Percentiles rank a stretch among this genome's conserved stretches.
Conservation (phyloP, 1,139 yeast genomes). For the Saccharomyces hybrid region DNA sequence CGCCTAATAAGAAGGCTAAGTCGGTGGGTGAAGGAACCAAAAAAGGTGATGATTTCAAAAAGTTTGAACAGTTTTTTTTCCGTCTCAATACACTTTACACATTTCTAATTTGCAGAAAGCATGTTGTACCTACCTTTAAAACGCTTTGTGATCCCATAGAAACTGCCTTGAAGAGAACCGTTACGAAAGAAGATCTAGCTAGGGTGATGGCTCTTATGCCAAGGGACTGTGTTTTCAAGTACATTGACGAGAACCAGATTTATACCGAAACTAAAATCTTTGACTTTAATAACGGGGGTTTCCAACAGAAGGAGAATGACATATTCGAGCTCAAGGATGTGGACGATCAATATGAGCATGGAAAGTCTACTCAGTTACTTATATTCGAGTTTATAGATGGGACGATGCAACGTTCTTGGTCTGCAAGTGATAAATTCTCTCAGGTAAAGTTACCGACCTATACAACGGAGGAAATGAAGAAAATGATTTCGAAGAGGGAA, state of each 20-base stretch:
- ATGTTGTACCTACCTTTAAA: constrained; percentile 48
- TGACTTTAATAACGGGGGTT: constrained; percentile 41
- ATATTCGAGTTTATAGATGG: constrained; percentile 78
- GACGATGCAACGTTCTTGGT: constrained; percentile 38
- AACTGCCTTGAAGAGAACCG: constrained; percentile 35
- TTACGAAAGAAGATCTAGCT: constrained; percentile 50
- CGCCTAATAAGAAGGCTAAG: not conserved
- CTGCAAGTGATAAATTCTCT: constrained; percentile 31
- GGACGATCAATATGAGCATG: constrained; percentile 30
- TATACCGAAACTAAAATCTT: constrained; percentile 42
- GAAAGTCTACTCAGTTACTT: constrained; percentile 43
- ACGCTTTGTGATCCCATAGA: constrained; percentile 43
- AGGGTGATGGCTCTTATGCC: constrained; percentile 59
- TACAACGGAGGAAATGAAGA: constrained; percentile 45
- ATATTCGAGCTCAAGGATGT: constrained; percentile 38
- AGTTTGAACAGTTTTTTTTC: constrained; percentile 39
- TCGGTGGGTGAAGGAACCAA: not conserved
- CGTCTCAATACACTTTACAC: constrained; percentile 49
- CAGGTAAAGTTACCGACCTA: constrained; percentile 38
- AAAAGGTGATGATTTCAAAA: constrained; percentile 22
- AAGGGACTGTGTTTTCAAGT: constrained; percentile 58
- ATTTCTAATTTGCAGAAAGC: constrained; percentile 47
- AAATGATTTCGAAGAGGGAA: constrained; percentile 53
- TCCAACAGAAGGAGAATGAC: constrained; percentile 42
- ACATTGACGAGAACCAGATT: constrained; percentile 65